A percentile compares a stretch with the other conserved stretches of the same genome.
Conservation (phyloP, 176 grass and related monocot genomes). For the Bonia amplexicaulis region DNA sequence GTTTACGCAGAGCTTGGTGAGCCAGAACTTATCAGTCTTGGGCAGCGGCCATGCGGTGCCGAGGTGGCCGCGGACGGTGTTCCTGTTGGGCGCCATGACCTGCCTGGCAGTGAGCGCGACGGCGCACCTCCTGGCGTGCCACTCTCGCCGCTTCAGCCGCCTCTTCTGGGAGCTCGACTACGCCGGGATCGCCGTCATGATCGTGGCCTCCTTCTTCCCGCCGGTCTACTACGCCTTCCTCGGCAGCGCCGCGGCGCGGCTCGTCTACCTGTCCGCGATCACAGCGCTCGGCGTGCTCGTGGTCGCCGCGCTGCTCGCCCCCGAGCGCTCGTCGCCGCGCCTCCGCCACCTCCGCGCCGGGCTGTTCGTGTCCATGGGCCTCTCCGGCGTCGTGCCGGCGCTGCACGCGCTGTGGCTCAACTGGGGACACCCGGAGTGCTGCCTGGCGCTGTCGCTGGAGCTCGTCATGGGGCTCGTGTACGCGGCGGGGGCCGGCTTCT, state of each 20-base stretch:
- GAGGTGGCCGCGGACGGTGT: constrained; percentile 77
- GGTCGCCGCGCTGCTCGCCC: constrained; percentile 58
- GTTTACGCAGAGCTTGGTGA: constrained; percentile 7
- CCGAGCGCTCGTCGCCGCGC: constrained; percentile 51
- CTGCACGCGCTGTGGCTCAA: constrained; percentile 62
- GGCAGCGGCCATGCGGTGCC: constrained; percentile 17
- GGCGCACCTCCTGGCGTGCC: constrained; percentile 88
- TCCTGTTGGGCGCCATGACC: constrained; percentile 73
- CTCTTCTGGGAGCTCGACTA: constrained; percentile 92
- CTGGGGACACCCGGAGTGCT: constrained; percentile 50
- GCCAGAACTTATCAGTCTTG: background rate
- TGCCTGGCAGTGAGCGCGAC: constrained; percentile 76
- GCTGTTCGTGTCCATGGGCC: constrained; percentile 67
- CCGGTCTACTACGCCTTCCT: constrained; percentile 90
- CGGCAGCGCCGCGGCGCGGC: constrained; percentile 30
- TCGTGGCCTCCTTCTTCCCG: constrained; percentile 86
- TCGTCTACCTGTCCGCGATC: constrained; percentile 68
- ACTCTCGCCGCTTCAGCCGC: constrained; percentile 66
- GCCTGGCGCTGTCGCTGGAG: constrained; percentile 66
- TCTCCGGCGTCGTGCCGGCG: constrained; percentile 65
- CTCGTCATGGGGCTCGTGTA: constrained; percentile 68
- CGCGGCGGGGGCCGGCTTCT: constrained; percentile 53
- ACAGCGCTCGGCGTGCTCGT: constrained; percentile 58
- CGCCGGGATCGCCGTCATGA: constrained; percentile 92
- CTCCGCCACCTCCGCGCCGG: constrained; percentile 60